Evolutionary conservation across 495 filamentous ascomycete genomes (phyloP).

Genomic region (Darksidea phi): DNA sequence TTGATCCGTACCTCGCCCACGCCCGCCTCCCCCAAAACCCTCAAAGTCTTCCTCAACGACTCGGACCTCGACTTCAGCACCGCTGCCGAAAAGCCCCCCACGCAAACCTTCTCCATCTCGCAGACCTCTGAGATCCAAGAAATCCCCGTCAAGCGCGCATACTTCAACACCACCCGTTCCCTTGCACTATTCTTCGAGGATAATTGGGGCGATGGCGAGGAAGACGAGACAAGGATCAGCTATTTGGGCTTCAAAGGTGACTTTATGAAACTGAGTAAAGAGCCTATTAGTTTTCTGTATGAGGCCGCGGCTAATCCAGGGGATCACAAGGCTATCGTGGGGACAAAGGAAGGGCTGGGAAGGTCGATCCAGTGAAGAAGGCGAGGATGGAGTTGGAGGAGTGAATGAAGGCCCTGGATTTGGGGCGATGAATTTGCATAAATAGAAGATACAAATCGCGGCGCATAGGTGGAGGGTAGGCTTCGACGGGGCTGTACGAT

Average conservation of each 20-base stretch:
- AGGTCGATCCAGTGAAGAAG: slow-evolving; percentile 27
- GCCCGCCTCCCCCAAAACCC: slow-evolving; percentile 69
- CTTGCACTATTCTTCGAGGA: slow-evolving; percentile 82
- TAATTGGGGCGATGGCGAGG: slow-evolving; percentile 60
- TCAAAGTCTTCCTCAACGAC: slow-evolving; percentile 82
- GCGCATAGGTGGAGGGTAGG: background rate
- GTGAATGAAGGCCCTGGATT: background rate
- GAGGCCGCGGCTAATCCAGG: slow-evolving; percentile 88
- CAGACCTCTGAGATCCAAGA: slow-evolving; percentile 83
- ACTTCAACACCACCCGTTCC: slow-evolving; percentile 77
- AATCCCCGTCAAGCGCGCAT: slow-evolving; percentile 74
- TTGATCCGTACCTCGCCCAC: slow-evolving; percentile 74
- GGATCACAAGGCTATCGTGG: slow-evolving; percentile 63
- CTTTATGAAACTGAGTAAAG: slow-evolving; percentile 79
- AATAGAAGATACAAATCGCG: background rate
- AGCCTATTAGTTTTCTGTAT: slow-evolving; percentile 82
- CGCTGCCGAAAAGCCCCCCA: slow-evolving; percentile 66
- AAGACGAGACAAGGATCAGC: slow-evolving; percentile 72
- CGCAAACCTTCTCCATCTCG: slow-evolving; percentile 74
- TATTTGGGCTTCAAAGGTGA: slow-evolving; percentile 94
- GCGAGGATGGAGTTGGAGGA: background rate
- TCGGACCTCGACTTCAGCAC: slow-evolving; percentile 80
- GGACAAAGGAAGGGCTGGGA: slow-evolving; percentile 48
- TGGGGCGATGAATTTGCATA: background rate
- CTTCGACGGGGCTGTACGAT: background rate